Evolutionary conservation across 2,329 filamentous ascomycete species (phyloP).

Genomic region (Canariomyces notabilis): DNA sequence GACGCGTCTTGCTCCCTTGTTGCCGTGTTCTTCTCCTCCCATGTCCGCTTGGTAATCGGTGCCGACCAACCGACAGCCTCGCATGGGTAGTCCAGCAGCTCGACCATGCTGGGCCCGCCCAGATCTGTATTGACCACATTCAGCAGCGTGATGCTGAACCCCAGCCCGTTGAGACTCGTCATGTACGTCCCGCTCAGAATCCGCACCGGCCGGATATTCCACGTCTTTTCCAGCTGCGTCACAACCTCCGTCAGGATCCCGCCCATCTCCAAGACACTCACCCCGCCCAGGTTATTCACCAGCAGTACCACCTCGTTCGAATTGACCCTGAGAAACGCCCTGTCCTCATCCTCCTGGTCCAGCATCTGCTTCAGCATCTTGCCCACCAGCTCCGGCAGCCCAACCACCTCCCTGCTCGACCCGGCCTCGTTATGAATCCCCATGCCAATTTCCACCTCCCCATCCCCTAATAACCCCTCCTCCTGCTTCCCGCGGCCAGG

Average conservation of each 20-base stretch:
- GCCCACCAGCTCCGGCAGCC: constrained; percentile 50
- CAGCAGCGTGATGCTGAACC: constrained; percentile 68
- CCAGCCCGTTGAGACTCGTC: constrained; percentile 72
- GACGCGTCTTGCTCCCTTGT: constrained; percentile 38
- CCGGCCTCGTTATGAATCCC: constrained; percentile 71
- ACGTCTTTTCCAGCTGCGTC: constrained; percentile 52
- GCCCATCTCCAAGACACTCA: constrained; percentile 66
- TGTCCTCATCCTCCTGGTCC: constrained; percentile 59
- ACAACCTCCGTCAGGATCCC: constrained; percentile 67
- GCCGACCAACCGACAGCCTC: constrained; percentile 68
- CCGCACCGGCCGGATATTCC: constrained; percentile 58
- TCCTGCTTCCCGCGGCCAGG: constrained; percentile 61
- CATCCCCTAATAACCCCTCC: constrained; percentile 52
- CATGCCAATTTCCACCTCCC: constrained; percentile 65
- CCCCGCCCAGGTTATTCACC: constrained; percentile 71
- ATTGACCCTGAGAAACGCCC: constrained; percentile 62
- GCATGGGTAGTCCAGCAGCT: constrained; percentile 63
- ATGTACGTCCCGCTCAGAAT: constrained; percentile 68
- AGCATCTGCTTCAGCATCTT: constrained; percentile 68
- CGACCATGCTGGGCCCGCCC: constrained; percentile 56
- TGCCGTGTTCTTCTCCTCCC: constrained; percentile 51
- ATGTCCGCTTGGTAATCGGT: constrained; percentile 57
- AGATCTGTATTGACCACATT: constrained; percentile 58
- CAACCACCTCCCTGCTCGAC: constrained; percentile 47
- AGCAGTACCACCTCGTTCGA: constrained; percentile 62